Base-by-base conservation (phyloP, 768 basidiomycete species). In the Megacollybia marginata region DNA sequence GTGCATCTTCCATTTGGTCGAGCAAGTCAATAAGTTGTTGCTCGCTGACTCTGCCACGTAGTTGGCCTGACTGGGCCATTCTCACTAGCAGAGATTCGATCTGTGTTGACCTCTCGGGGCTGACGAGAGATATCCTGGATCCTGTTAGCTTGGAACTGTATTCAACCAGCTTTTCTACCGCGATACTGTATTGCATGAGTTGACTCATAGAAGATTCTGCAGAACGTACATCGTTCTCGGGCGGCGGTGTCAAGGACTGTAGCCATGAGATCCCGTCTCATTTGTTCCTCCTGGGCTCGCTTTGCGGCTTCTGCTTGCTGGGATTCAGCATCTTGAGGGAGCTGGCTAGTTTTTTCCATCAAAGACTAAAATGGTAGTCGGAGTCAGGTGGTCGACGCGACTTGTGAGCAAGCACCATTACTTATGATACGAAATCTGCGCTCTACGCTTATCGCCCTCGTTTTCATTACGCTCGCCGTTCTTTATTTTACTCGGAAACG, bases 101-200 rank as follows among this genome's bases (percentile, higher is more conserved):
- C 62, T 91, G 82, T 54, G 76, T 75, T 15, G 90, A 85, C 61
- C 89, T 73, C 36, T 88, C 82, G 0, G 89, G 84, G 55, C 88
- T 87, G 57, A 94, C 92, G 28, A 95, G 80, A 4, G 84, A 78
- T 54, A 95, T 94, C 45, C 93, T 82, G 9, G 88, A 83, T 49
- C 94, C 92, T 95, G 32, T 43, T 16, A 34, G 42, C 4, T 12
- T 33, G 38, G 4, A 16, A n/a, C n/a, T 16, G 33, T 8, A 15
- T 6, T 31, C 19, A n/a, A 48, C 35, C 15, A 4, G 31, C 42
- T 5, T 38, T 19, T 43, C 23, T 47, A 51, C 50, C 16, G 56
- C 33, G 40, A 47, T 44, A 47, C 31, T 36, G 28, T 19, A 49
- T 18, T 9, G 44, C 16, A 38, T 36, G 35, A 46, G 31, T 48